Conservation (phyloP, 305 asterid genomes). For the Solanum hybrid region DNA sequence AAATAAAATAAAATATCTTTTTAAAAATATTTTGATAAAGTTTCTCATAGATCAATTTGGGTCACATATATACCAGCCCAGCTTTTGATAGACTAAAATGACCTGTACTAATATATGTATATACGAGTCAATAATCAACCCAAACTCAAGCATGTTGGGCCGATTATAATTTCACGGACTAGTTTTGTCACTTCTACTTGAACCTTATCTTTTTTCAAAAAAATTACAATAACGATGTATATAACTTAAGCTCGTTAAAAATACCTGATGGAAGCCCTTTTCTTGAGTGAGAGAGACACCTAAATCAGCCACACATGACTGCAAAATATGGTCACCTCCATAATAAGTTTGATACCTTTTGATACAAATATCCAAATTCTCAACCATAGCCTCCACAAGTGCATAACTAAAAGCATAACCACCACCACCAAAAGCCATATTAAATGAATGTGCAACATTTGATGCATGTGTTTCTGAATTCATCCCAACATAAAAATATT, state of each 20-base stretch:
- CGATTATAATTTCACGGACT: too few species aligned
- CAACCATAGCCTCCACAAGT: constrained; percentile 19
- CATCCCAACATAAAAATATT: constrained; percentile 23
- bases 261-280: constrained; percentile 30
- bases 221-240: background rate
- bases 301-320: constrained; percentile 29
- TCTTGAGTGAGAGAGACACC: constrained; percentile 26
- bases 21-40: too few species aligned
- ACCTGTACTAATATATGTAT: too few species aligned
- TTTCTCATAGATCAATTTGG: background rate
- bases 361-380: constrained; percentile 23
- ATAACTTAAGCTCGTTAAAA: background rate
- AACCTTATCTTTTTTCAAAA: too few species aligned
- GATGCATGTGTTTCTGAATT: constrained; percentile 20
- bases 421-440: constrained; percentile 32
- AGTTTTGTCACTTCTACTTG: background rate
- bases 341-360: constrained; percentile 17
- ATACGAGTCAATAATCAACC: background rate
- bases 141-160: fast-evolving
- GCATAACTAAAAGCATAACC: constrained; percentile 29
- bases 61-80: too few species aligned
- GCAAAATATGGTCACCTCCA: constrained; percentile 28
- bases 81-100: background rate
- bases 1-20: too few species aligned
- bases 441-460: constrained; percentile 16